These are phyloP conservation scores for Gonium pectorale DNA, from an alignment of 139 green algal species.

Conservation along the genomic window DNA sequence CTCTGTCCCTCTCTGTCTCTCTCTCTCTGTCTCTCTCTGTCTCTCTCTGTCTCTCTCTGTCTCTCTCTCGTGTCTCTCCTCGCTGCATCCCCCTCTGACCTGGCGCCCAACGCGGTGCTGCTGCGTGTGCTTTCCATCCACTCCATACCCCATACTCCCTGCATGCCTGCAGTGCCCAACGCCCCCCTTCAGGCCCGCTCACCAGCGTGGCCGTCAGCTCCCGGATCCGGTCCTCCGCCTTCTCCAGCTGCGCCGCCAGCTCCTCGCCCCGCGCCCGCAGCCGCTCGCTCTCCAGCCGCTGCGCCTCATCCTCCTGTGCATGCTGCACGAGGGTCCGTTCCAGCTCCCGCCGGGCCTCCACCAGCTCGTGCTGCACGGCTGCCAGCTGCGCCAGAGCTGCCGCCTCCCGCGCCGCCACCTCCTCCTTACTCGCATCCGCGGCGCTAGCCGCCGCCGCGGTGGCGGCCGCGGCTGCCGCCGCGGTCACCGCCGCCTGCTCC, in stretches of 20 bases:
- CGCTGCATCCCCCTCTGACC: no score
- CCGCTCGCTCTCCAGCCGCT: not conserved
- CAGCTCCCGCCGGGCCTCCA: conserved; percentile 22
- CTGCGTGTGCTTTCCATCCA: no score
- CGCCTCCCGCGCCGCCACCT: not conserved
- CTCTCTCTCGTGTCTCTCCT: no score
- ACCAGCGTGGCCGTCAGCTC: conserved; percentile 23
- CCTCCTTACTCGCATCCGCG: not conserved
- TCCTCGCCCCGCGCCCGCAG: not conserved
- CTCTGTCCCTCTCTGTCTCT: no score
- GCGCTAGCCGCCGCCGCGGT: not conserved
- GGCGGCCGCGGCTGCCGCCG: not conserved
- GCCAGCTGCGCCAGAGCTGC: no score
- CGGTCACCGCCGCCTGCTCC: not conserved
- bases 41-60: no score
- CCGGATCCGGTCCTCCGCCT: not conserved
- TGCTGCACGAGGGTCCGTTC: conserved; percentile 26
- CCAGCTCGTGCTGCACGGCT: no score
- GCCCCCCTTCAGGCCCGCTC: no score
- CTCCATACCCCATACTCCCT: no score
- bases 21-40: no score
- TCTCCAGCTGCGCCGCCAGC: not conserved
- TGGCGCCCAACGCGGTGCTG: no score
- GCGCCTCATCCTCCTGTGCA: not conserved
- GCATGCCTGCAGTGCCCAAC: no score